Conservation (phyloP, 2,329 filamentous ascomycete species). For the Claviceps citrina region DNA sequence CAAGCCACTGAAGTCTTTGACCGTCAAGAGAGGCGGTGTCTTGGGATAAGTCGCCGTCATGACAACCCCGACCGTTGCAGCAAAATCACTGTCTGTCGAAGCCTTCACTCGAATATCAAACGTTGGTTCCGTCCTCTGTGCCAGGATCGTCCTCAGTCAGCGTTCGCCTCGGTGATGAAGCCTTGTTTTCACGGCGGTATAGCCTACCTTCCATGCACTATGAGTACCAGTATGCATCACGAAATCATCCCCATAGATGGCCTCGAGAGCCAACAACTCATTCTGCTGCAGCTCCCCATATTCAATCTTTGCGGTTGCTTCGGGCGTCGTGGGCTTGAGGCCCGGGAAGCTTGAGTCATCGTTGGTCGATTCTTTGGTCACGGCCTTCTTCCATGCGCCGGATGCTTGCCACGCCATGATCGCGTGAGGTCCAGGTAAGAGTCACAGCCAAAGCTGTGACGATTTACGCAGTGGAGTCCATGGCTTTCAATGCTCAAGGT, state of each 20-base stretch:
- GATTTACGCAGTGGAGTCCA: conserved; percentile 34
- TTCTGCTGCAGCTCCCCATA: conserved; percentile 79
- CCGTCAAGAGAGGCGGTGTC: conserved; percentile 54
- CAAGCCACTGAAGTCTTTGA: conserved; percentile 50
- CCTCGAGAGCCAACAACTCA: conserved; percentile 69
- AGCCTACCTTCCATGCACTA: conserved; percentile 66
- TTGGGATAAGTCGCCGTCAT: conserved; percentile 87
- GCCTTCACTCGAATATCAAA: conserved; percentile 71
- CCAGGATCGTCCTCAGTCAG: neutral
- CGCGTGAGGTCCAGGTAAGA: conserved; percentile 20
- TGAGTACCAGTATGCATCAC: conserved; percentile 53
- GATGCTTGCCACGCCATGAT: conserved; percentile 38
- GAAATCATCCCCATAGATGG: conserved; percentile 85
- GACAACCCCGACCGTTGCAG: conserved; percentile 58
- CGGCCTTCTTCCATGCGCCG: conserved; percentile 33
- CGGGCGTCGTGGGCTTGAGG: conserved; percentile 28
- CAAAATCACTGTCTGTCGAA: conserved; percentile 55
- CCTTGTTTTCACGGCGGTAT: conserved; percentile 8
- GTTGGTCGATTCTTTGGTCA: conserved; percentile 24
- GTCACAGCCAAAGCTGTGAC: conserved; percentile 40
- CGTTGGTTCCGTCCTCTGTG: conserved; percentile 60
- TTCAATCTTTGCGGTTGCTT: conserved; percentile 34
- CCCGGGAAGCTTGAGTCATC: conserved; percentile 37
- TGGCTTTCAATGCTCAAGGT: conserved; percentile 10
- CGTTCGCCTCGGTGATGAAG: neutral